Percentiles rank a stretch among this genome's conserved stretches.
Conservation (phyloP, 2,329 filamentous ascomycete genomes). For the Fusarium sp. region DNA sequence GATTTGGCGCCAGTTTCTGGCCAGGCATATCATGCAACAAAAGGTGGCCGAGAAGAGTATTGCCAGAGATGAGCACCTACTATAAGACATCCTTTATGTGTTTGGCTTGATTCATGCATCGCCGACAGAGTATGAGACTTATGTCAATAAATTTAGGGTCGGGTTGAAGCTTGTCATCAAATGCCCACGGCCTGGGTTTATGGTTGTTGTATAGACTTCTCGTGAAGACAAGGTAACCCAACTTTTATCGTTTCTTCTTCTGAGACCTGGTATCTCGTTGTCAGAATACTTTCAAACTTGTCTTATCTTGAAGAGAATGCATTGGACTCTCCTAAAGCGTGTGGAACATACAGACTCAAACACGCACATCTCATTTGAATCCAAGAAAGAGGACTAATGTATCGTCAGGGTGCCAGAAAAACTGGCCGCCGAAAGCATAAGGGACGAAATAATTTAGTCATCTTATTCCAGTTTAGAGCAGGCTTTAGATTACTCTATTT, state of each 20-base stretch:
- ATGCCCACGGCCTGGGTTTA: not conserved
- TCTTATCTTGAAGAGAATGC: not conserved
- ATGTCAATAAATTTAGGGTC: not conserved
- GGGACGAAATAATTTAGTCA: not conserved
- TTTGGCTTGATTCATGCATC: not conserved
- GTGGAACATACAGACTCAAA: not conserved
- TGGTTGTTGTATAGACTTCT: not conserved
- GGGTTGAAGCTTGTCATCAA: not conserved
- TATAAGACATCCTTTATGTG: not conserved
- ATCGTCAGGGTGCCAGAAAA: not conserved
- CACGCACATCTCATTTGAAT: not conserved
- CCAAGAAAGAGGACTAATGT: not conserved
- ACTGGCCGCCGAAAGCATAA: not conserved
- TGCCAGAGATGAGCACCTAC: not conserved
- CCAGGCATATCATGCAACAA: not conserved
- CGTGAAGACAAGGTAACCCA: not conserved
- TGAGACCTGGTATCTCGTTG: not conserved
- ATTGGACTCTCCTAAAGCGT: not conserved
- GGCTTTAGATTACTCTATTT: not conserved
- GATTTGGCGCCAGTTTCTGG: not conserved
- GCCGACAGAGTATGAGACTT: not conserved
- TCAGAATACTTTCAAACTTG: not conserved
- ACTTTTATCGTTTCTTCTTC: not conserved
- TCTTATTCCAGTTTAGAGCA: not conserved
- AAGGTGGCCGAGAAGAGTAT: not conserved